Percentiles rank a stretch among this genome's conserved stretches.
Evolutionary conservation across 225 moss, liverwort and hornwort genomes (phyloP).

Genomic region (Asterella californica): DNA sequence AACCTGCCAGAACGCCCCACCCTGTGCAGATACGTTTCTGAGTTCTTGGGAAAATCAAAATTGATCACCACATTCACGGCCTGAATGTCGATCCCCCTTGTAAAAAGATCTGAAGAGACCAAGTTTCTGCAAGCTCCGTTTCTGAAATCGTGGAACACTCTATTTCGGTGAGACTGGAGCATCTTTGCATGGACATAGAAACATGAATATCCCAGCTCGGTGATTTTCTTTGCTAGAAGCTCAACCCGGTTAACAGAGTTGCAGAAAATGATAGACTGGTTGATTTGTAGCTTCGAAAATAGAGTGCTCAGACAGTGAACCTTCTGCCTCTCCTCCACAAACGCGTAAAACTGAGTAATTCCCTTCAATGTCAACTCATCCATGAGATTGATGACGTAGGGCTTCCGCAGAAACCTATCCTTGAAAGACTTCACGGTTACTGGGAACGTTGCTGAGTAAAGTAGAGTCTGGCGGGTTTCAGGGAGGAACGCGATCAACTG

Average conservation of each 20-base stretch:
- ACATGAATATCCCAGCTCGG: constrained; percentile 53
- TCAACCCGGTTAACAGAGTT: constrained; percentile 54
- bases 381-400: constrained; percentile 56
- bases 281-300: constrained; percentile 54
- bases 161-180: constrained; percentile 53
- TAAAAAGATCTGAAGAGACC: constrained; percentile 53
- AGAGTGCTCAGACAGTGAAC: constrained; percentile 53
- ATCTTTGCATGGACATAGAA: constrained; percentile 57
- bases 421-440: constrained; percentile 54
- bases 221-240: constrained; percentile 51
- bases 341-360: constrained; percentile 55
- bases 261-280: constrained; percentile 54
- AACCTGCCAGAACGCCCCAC: constrained; percentile 56
- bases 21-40: constrained; percentile 52
- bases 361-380: constrained; percentile 54
- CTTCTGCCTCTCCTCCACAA: constrained; percentile 56
- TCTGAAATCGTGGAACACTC: constrained; percentile 54
- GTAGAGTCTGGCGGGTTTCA: constrained; percentile 39
- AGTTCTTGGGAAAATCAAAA: constrained; percentile 53
- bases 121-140: constrained; percentile 54
- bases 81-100: constrained; percentile 52
- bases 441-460: constrained; percentile 49
- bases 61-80: constrained; percentile 54
- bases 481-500: constrained; percentile 46
- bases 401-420: constrained; percentile 47